Evolutionary conservation across 352 stramenopile species (phyloP).

Genomic region (Elongisporangium senticosum): DNA sequence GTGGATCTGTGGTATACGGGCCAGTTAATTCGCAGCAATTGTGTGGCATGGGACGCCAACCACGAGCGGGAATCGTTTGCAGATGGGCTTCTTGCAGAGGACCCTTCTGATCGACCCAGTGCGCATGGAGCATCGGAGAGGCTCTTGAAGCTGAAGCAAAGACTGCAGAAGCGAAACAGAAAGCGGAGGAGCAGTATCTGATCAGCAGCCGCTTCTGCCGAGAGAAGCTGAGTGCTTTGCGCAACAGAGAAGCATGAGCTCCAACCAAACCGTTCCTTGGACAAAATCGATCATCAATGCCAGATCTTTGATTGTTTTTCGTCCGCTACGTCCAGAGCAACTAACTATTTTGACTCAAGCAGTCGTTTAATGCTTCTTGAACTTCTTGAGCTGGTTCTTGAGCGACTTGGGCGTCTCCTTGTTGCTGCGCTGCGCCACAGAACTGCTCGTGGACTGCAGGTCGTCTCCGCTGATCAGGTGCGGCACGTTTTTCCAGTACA

Average conservation of each 20-base stretch:
- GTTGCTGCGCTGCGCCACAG: conserved; percentile 27
- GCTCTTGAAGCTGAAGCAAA: background rate
- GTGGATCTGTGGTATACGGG: background rate
- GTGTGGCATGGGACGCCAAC: background rate
- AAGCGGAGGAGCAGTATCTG: conserved; percentile 3
- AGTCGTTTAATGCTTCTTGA: conserved; percentile 44
- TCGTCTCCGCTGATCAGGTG: conserved; percentile 18
- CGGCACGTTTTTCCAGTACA: conserved; percentile 71
- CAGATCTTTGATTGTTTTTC: background rate
- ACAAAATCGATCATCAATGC: background rate
- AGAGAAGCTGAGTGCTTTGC: no score
- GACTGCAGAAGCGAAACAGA: background rate
- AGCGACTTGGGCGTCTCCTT: conserved; percentile 59
- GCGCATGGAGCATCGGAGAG: background rate
- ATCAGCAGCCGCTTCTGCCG: conserved; percentile 10
- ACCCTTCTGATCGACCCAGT: background rate
- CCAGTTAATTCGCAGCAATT: background rate
- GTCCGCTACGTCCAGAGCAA: background rate
- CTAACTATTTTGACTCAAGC: background rate
- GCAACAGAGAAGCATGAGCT: no score
- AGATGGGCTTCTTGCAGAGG: background rate
- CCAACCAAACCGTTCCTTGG: background rate
- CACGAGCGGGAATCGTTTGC: background rate
- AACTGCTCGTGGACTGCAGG: conserved; percentile 7
- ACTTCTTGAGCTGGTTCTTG: conserved; percentile 71